A percentile compares a stretch with the other conserved stretches of the same genome.
Evolutionary conservation across 78 protist genomes (phyloP).

Genomic region (Dictyostelium citrinum): DNA sequence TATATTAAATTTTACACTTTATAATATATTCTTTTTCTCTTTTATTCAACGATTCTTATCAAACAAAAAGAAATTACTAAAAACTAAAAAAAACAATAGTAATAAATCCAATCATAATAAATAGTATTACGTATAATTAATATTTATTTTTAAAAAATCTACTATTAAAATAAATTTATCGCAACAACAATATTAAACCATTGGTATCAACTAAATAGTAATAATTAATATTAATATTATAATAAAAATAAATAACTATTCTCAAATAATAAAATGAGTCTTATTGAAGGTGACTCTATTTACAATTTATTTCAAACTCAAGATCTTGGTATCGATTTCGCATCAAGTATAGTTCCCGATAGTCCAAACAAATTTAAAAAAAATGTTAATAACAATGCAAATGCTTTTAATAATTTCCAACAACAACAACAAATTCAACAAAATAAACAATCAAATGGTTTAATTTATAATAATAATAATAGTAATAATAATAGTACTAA

Average conservation of each 20-base stretch:
- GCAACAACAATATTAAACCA: not conserved
- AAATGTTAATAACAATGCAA: not conserved
- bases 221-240: not conserved
- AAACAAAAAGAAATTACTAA: not conserved
- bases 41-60: not conserved
- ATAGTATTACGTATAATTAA: not conserved
- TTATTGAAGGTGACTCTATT: constrained; percentile 57
- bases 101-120: not conserved
- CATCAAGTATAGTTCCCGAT: constrained; percentile 63
- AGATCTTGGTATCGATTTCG: constrained; percentile 59
- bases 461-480: not conserved
- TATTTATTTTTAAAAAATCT: not conserved
- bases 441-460: not conserved
- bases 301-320: constrained; percentile 52
- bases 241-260: no score
- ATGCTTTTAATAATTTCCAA: not conserved
- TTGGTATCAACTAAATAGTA: not conserved
- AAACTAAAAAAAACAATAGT: not conserved
- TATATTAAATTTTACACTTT: not conserved
- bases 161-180: not conserved
- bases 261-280: constrained; percentile 30
- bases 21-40: not conserved
- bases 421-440: constrained; percentile 17
- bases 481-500: not conserved
- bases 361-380: constrained; percentile 65